A percentile compares a stretch with the other conserved stretches of the same genome.
phyloP scores from a whole-genome alignment of 2,329 filamentous ascomycete species.

The Aspergillus sp. region DNA sequence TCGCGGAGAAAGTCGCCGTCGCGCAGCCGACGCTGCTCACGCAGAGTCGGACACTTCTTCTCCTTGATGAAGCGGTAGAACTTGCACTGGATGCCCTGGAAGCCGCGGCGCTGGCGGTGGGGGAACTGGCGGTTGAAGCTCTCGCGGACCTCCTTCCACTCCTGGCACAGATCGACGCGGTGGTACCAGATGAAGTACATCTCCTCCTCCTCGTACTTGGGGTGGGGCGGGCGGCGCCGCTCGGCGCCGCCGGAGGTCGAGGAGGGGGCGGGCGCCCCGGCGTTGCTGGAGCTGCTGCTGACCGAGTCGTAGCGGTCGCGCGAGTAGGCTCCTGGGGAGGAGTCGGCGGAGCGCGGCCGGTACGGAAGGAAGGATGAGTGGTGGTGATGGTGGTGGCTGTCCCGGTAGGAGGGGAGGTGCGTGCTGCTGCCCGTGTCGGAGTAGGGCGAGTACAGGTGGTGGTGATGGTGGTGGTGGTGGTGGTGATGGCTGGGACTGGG shows the following conservation, averaged over 20 bases:
- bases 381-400: slow-evolving; percentile 12
- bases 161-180: slow-evolving; percentile 45
- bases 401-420: slow-evolving; percentile 5
- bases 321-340: slow-evolving; percentile 36
- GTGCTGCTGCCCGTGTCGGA: slow-evolving; percentile 22
- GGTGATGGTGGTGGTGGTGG: slow-evolving; percentile 15
- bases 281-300: slow-evolving; percentile 38
- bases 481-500: slow-evolving; percentile 21
- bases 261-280: not conserved
- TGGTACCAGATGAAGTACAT: slow-evolving; percentile 53
- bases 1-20: slow-evolving; percentile 41
- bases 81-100: slow-evolving; percentile 50
- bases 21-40: slow-evolving; percentile 41
- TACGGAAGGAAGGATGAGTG: slow-evolving; percentile 28
- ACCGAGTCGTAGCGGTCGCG: slow-evolving; percentile 43
- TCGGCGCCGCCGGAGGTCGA: slow-evolving; percentile 17
- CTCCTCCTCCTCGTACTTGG: slow-evolving; percentile 48
- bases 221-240: slow-evolving; percentile 42
- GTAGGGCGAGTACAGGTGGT: slow-evolving; percentile 25
- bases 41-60: slow-evolving; percentile 44
- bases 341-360: slow-evolving; percentile 28
- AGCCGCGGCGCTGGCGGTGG: slow-evolving; percentile 37
- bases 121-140: slow-evolving; percentile 46
- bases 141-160: slow-evolving; percentile 47
- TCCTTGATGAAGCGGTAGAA: slow-evolving; percentile 50